Base-by-base conservation (phyloP, 2,329 filamentous ascomycete species). In the Xylaria sp. region DNA sequence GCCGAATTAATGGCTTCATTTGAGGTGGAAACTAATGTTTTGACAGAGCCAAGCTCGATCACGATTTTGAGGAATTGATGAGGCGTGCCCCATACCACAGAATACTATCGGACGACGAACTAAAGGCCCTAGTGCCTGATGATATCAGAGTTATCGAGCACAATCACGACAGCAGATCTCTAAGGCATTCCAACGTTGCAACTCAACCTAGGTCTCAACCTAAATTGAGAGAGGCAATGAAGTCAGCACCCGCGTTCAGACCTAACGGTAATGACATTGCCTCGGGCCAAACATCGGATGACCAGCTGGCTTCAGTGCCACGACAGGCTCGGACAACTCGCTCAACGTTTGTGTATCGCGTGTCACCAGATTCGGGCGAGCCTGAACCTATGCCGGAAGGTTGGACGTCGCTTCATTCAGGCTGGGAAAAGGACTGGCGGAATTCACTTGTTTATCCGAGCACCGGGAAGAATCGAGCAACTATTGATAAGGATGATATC, bases 401-500 rank as follows among this genome's bases (percentile, higher is more conserved):
- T 15, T 91, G 88, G 89, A 87, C 87, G 1, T 74, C 76, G 7
- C 69, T 80, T 31, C 82, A 91, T 71, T 81, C 81, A 7, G 79
- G 79, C 2, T 91, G 89, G 89, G 78, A 79, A 41, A 79, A 80
- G 18, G 69, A 80, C 0, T 91, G 89, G 88, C 81, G 84, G 18
- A 83, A 83, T 59, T 86, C 91, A 1, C 82, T 94, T 1, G 82
- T 89, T 1, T 94, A 89, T 76, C 90, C 89, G 3, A 74, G 81
- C 5, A 82, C 81, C 31, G 88, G 89, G 2, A 87, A 85, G 63
- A 87, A 88, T 59, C 86, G 89, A 69, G 88, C 90, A 0, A 89
- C 86, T 0, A 89, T 96, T 1, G 88, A 92, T 66, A 89, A 87
- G 69, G 83, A 87, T n/a, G 93, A 96, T 76, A 89, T 98, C 41